Conservation (phyloP, 2,329 filamentous ascomycete genomes). For the Tolypocladium cylindrosporum region DNA sequence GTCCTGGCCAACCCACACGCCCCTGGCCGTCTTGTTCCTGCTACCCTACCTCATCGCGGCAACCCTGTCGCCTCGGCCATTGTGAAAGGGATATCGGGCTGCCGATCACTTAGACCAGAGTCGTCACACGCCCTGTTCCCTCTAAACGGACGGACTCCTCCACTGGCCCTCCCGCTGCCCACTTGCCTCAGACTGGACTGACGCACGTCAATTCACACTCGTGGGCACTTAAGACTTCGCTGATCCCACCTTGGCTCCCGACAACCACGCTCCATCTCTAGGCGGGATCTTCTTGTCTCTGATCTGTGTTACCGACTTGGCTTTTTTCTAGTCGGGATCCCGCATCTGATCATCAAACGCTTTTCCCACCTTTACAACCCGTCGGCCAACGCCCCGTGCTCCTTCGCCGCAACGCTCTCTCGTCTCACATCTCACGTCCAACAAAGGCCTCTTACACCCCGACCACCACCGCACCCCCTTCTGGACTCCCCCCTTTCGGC, state of each 20-base stretch:
- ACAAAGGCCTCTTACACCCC: background rate
- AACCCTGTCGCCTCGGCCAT: slow-evolving; percentile 36
- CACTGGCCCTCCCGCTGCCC: slow-evolving; percentile 28
- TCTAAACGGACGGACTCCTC: slow-evolving; percentile 21
- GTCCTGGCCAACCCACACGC: slow-evolving; percentile 5
- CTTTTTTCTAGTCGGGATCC: slow-evolving; percentile 34
- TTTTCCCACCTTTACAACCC: slow-evolving; percentile 5
- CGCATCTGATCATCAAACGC: slow-evolving; percentile 42
- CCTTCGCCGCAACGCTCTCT: background rate
- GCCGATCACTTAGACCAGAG: slow-evolving; percentile 44
- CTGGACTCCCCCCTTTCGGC: background rate
- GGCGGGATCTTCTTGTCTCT: slow-evolving; percentile 26
- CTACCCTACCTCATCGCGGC: slow-evolving; percentile 29
- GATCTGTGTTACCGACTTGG: slow-evolving; percentile 35
- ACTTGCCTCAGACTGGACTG: slow-evolving; percentile 26
- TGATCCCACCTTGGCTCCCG: slow-evolving; percentile 39
- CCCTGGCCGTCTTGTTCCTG: slow-evolving; percentile 22
- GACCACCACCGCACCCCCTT: background rate
- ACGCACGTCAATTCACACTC: slow-evolving; percentile 27
- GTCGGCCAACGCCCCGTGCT: background rate
- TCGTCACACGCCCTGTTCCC: slow-evolving; percentile 36
- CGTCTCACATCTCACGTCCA: background rate
- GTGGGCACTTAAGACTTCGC: slow-evolving; percentile 48
- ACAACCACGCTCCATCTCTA: slow-evolving; percentile 21
- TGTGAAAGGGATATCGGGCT: slow-evolving; percentile 39